These are phyloP conservation scores for Vitis hybrid DNA, from an alignment of 177 flowering plant species.

Conservation along the genomic window DNA sequence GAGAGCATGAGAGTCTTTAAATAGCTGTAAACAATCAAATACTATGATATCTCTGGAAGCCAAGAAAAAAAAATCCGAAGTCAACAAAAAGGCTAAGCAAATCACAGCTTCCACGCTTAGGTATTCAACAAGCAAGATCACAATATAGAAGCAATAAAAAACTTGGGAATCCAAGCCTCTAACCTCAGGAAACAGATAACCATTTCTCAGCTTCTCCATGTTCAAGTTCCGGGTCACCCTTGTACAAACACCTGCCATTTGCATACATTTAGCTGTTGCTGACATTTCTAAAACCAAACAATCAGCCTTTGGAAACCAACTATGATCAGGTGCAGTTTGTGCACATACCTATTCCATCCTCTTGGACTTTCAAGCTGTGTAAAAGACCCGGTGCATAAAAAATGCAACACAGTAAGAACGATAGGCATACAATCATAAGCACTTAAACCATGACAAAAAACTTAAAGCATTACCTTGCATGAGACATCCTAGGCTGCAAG, in stretches of 20 bases:
- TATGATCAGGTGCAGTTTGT: not conserved
- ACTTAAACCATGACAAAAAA: not conserved
- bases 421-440: not conserved
- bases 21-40: no score
- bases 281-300: not conserved
- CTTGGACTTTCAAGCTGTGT: conserved; percentile 16
- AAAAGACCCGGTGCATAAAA: conserved; percentile 2
- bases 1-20: no score
- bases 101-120: no score
- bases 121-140: no score
- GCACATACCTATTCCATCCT: conserved; percentile 19
- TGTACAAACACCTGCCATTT: conserved; percentile 31
- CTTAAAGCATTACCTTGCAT: conserved; percentile 23
- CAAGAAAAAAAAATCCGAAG: not conserved
- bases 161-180: no score
- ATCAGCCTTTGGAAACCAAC: not conserved
- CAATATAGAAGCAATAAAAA: no score
- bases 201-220: conserved; percentile 50
- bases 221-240: conserved; percentile 56
- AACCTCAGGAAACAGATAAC: conserved; percentile 74
- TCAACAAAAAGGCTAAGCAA: not conserved
- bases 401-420: conserved; percentile 9
- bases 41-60: not conserved
- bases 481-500: conserved; percentile 19
- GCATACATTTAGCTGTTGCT: not conserved